Conservation (phyloP, 2,329 filamentous ascomycete genomes). For the Pleochaeta shiraiana region DNA sequence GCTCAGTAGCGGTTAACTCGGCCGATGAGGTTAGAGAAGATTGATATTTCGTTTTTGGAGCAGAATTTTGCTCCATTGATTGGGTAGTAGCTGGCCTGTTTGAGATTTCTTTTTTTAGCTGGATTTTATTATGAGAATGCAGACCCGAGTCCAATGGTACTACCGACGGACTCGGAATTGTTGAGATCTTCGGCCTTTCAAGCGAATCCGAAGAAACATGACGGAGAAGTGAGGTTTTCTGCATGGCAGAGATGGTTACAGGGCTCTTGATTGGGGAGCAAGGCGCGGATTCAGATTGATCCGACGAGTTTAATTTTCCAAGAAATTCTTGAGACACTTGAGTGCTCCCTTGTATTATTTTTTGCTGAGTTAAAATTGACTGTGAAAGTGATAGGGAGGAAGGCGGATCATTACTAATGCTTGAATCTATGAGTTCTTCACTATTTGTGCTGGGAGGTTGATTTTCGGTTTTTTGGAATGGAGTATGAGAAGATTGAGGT, state of each 20-base stretch:
- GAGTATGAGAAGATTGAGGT: constrained; percentile 33
- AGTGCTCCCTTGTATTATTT: constrained; percentile 49
- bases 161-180: constrained; percentile 25
- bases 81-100: not conserved
- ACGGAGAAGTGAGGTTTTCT: constrained; percentile 6
- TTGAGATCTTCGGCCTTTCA: constrained; percentile 25
- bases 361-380: constrained; percentile 64
- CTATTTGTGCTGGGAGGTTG: constrained; percentile 54
- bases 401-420: constrained; percentile 27
- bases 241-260: constrained; percentile 27
- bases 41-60: constrained; percentile 17
- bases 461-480: constrained; percentile 41
- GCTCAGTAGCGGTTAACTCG: constrained; percentile 66
- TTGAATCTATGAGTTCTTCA: constrained; percentile 38
- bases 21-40: constrained; percentile 29
- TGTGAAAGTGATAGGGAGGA: constrained; percentile 75
- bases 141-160: constrained; percentile 18
- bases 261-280: constrained; percentile 39
- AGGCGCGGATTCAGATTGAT: constrained; percentile 26
- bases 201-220: constrained; percentile 24
- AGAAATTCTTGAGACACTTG: constrained; percentile 35
- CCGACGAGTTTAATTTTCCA: constrained; percentile 36
- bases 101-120: not conserved
- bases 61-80: constrained; percentile 12
- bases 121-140: not conserved